Percentiles rank a stretch among this genome's conserved stretches.
phyloP scores from a whole-genome alignment of 306 rosid genomes.

The Gastrolobium bilobum region DNA sequence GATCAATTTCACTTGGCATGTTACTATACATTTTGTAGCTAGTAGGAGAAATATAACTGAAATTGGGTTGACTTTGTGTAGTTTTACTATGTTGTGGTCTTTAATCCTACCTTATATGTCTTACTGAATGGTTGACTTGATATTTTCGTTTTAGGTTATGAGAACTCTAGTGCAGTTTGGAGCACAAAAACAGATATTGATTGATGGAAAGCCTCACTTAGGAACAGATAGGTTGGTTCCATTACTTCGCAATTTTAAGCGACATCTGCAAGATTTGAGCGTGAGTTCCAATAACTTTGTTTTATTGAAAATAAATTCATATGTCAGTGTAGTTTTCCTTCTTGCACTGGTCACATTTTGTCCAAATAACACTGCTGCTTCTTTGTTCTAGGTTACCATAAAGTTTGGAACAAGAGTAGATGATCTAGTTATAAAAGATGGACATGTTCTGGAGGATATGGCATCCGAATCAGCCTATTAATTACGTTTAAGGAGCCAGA shows the following conservation, averaged over 20 bases:
- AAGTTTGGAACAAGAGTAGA: conserved; percentile 93
- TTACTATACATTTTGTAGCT: not conserved
- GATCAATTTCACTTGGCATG: too few relatives aligned
- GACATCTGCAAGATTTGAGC: conserved; percentile 79
- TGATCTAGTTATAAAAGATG: conserved; percentile 75
- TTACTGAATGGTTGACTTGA: conserved; percentile 36
- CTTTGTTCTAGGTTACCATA: conserved; percentile 74
- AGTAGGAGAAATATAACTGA: conserved; percentile 6
- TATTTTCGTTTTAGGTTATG: conserved; percentile 76
- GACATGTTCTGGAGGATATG: conserved; percentile 69
- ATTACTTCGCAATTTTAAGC: conserved; percentile 89
- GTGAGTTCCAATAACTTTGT: conserved; percentile 67
- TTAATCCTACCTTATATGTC: conserved; percentile 20
- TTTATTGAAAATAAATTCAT: conserved; percentile 40
- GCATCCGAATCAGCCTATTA: conserved; percentile 77
- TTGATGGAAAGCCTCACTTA: conserved; percentile 93
- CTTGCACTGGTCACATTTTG: conserved; percentile 38
- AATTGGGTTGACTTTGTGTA: conserved; percentile 10
- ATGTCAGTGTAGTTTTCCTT: conserved; percentile 35
- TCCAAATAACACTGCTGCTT: conserved; percentile 34
- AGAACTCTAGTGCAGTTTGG: conserved; percentile 92
- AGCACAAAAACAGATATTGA: conserved; percentile 84
- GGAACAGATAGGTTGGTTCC: conserved; percentile 98
- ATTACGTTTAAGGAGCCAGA: conserved; percentile 62
- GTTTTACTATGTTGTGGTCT: not conserved